Evolutionary conservation across 495 filamentous ascomycete species (phyloP), one percentile per base, ranked within the genome.

Genomic region (Penicillium fimorum): DNA sequence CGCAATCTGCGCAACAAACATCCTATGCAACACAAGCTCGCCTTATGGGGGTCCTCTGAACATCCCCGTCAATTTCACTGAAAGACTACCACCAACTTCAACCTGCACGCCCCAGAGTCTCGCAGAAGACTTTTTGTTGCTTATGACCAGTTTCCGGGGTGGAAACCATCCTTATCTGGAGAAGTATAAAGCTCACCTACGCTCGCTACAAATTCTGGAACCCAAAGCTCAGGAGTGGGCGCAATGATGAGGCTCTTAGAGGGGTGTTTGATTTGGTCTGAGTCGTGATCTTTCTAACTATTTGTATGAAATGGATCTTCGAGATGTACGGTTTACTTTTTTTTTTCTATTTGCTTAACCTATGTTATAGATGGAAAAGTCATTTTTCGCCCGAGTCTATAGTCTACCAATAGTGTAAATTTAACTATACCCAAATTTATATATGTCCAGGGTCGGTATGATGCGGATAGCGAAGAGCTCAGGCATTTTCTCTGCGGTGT

Each of bases 111-210:
- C 67, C n/a, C 70, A 73, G 22, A 47, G 50, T 5, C 56, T 76
- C 10, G 67, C 71, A 4, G 65, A 71, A 32, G 64, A 74, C 29
- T 76, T 70, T 20, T 27, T 76, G 43, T 55, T 70, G 17, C 57
- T 75, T 13, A 45, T 76, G 38, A 66, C 52, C 50, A 73, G 64
- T 32, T 69, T 76, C 47, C 71, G 74, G 0, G 74, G 74, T 20
- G 74, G 74, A 3, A 73, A 71, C 18, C 74, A 76, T 55, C 74
- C 74, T 2, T 76, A 66, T 24, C 46, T 73, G 55, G 65, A 70
- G 47, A 71, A 70, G 44, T 75, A 69, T 42, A 66, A 61, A 32
- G 65, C 65, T n/a, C 61, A 71, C 40, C 55, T 75, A 37, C 65
- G 40, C 20, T 64, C 69, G 3, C 35, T 69, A 41, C 67, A 66